phyloP scores from a whole-genome alignment of 331 rosid species.

The Quercus phellos region DNA sequence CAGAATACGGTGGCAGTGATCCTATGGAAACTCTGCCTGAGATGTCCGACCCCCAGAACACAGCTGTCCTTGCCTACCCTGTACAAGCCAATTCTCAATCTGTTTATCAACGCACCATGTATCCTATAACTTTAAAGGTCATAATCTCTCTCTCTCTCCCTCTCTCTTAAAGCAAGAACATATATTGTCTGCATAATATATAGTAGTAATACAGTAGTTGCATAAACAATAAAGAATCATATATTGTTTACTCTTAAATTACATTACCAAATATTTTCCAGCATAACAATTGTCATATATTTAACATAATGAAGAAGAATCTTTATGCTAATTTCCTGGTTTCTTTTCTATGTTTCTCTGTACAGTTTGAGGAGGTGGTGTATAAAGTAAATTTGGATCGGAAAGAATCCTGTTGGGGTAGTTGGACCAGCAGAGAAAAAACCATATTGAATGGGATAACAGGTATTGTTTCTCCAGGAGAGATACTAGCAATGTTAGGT shows the following conservation, averaged over 20 bases:
- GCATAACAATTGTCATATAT: neutral
- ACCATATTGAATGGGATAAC: conserved; percentile 72
- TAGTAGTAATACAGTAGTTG: neutral
- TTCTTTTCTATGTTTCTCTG: neutral
- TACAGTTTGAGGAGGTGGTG: conserved; percentile 83
- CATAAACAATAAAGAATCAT: too few species aligned
- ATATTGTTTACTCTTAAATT: neutral
- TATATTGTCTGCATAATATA: neutral
- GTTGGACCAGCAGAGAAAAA: conserved; percentile 48
- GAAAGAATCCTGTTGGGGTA: conserved; percentile 39
- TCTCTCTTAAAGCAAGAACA: neutral
- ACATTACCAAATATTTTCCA: neutral
- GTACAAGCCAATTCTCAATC: conserved; percentile 39
- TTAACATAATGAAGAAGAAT: neutral
- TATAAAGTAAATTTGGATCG: conserved; percentile 77
- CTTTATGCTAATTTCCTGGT: neutral
- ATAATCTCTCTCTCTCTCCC: neutral
- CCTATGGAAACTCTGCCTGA: conserved; percentile 32
- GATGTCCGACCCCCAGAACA: conserved; percentile 41
- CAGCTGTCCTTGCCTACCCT: conserved; percentile 52
- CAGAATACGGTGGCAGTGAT: conserved; percentile 28
- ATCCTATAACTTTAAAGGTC: conserved; percentile 84
- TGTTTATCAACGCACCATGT: conserved; percentile 50
- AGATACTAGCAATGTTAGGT: conserved; percentile 91
- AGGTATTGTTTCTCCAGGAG: conserved; percentile 88